phyloP scores from a whole-genome alignment of 2,329 filamentous ascomycete species.

The Sporothrix variecibatus region DNA sequence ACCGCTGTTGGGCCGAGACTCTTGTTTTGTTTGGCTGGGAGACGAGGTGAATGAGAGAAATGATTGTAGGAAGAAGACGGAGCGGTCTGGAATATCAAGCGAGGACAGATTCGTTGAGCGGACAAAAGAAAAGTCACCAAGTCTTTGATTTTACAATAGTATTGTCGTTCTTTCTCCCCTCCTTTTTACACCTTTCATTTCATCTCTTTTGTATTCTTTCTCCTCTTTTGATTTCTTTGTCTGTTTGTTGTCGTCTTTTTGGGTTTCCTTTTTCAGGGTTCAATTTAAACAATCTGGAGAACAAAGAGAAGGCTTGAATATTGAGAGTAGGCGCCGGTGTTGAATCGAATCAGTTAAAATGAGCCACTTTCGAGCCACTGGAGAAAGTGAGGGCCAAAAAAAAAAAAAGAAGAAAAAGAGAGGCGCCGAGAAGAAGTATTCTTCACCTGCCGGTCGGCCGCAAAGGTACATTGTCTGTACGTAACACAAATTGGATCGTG shows the following conservation, averaged over 20 bases:
- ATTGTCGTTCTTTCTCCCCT: not conserved
- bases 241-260: not conserved
- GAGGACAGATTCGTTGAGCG: no score
- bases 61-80: not conserved
- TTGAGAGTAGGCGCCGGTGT: not conserved
- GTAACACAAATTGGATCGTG: not conserved
- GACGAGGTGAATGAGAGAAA: not conserved
- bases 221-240: constrained; percentile 3
- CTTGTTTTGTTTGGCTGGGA: not conserved
- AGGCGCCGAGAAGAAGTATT: not conserved
- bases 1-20: constrained; percentile 5
- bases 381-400: not conserved
- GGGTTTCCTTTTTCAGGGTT: not conserved
- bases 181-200: not conserved
- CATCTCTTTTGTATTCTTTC: not conserved
- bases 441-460: not conserved
- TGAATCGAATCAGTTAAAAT: not conserved
- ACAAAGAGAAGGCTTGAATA: not conserved
- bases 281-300: not conserved
- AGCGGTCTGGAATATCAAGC: not conserved
- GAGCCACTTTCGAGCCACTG: not conserved
- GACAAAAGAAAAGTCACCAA: not conserved
- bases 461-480: constrained; percentile 1
- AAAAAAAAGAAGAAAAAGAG: not conserved
- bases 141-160: not conserved